Base-by-base conservation (phyloP, 2,329 filamentous ascomycete genomes). In the Cytospora leucostoma region DNA sequence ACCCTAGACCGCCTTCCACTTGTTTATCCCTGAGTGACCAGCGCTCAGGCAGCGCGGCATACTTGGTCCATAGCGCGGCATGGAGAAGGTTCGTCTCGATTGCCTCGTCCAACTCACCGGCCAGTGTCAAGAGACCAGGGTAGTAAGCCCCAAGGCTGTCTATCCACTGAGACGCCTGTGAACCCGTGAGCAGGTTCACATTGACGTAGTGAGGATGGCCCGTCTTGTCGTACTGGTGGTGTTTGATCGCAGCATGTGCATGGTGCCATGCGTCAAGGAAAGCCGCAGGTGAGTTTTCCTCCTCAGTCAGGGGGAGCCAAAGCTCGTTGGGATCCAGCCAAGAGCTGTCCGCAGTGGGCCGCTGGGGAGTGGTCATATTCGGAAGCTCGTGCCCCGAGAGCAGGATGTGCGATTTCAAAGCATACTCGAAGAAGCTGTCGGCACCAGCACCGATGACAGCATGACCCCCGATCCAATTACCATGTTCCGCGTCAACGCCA, bases 341-440 rank as follows among this genome's bases (percentile, higher is more conserved):
- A 54, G 68, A 71, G 53, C 67, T 72, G 34, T 68, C 67, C 60
- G 69, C 56, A 67, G 75, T 67, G 65, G 78, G 72, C 71, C 79
- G 73, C 21, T n/a, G 34, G 67, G 80, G 71, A 67, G 77, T 74
- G 27, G 80, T 74, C 67, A 77, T 71, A 67, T 88, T 88, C 3
- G 84, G 84, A 65, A 82, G 74, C 15, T 81, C 82, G 63, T 90
- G 86, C 1, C 92, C 91, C 2, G 94, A 97, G 27, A 98, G 85
- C 32, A 99, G 78, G 65, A 99, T 91, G 72, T 97, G 88, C 19
- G 93, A 93, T 77, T 99, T 99, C 71, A 98, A 84, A 4, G 95
- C 93, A 76, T 99, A 99, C 77, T 99, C 95, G 72, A 97, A 98
- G 78, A 99, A 99, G 77, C 93, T 97, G 78, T 99, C 95, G 71